These are phyloP conservation scores for Imleria badia DNA, from an alignment of 768 basidiomycete genomes.

Conservation along the genomic window DNA sequence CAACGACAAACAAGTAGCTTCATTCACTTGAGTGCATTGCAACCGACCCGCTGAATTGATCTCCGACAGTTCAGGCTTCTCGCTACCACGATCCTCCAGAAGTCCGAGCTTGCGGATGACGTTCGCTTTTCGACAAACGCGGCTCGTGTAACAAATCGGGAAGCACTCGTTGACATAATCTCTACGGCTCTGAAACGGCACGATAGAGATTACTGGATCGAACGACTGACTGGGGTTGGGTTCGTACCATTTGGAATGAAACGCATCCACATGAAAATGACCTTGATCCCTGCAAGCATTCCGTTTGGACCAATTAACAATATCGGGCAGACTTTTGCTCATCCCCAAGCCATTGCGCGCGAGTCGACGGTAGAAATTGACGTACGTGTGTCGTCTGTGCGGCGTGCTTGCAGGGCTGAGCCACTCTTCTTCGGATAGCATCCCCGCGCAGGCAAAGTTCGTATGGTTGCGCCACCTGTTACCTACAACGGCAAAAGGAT, in stretches of 20 bases:
- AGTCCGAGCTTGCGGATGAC: constrained; percentile 59
- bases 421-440: constrained; percentile 44
- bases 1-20: constrained; percentile 75
- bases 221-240: constrained; percentile 75
- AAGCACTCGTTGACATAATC: constrained; percentile 67
- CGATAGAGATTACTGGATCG: constrained; percentile 72
- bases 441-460: constrained; percentile 72
- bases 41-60: constrained; percentile 11
- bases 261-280: constrained; percentile 9
- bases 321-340: constrained; percentile 84
- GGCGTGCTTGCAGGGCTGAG: constrained; percentile 13
- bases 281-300: constrained; percentile 44
- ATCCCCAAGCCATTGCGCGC: constrained; percentile 82
- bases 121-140: constrained; percentile 71
- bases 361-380: constrained; percentile 74
- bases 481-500: constrained; percentile 79
- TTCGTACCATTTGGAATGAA: constrained; percentile 36
- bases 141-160: constrained; percentile 73
- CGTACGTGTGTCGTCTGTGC: constrained; percentile 48
- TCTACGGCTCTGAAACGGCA: constrained; percentile 55
- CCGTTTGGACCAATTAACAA: constrained; percentile 93
- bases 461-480: constrained; percentile 79
- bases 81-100: constrained; percentile 58
- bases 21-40: constrained; percentile 1
- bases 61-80: constrained; percentile 65